Percentiles rank a stretch among this genome's conserved stretches.
These are phyloP conservation scores for Xylariaceae sp. DNA, from an alignment of 2,329 filamentous ascomycete species.

Conservation along the genomic window DNA sequence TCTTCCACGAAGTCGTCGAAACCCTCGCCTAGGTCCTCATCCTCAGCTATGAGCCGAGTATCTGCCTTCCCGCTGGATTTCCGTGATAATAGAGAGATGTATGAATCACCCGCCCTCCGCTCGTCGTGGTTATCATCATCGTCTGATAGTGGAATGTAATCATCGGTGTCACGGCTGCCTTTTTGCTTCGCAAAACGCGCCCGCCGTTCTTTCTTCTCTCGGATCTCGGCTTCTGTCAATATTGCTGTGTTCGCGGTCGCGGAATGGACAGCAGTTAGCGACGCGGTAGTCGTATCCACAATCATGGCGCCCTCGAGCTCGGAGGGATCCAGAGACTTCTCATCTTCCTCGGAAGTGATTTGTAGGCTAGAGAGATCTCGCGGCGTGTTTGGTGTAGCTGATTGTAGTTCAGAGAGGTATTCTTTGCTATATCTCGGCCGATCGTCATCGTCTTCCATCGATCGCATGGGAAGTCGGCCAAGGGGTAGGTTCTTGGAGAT, in stretches of 20 bases:
- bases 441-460: constrained; percentile 56
- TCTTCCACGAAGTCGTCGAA: constrained; percentile 91
- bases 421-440: constrained; percentile 80
- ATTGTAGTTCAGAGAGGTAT: constrained; percentile 77
- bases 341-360: constrained; percentile 39
- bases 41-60: constrained; percentile 72
- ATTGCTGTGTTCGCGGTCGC: constrained; percentile 45
- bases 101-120: constrained; percentile 28
- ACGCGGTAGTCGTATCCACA: constrained; percentile 44
- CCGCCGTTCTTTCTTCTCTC: constrained; percentile 83
- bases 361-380: constrained; percentile 49
- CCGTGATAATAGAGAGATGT: constrained; percentile 27
- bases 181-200: constrained; percentile 71
- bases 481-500: constrained; percentile 40
- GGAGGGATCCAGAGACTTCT: constrained; percentile 52
- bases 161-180: constrained; percentile 36
- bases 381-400: constrained; percentile 78
- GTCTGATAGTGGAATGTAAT: constrained; percentile 62
- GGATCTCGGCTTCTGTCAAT: constrained; percentile 77
- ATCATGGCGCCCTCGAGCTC: constrained; percentile 61
- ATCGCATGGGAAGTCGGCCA: constrained; percentile 48
- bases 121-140: constrained; percentile 40
- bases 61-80: constrained; percentile 45
- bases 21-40: constrained; percentile 88
- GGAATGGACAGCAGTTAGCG: constrained; percentile 28